Evolutionary conservation across 192 early-diverging fungal species (phyloP).

Genomic region (Spinellus fusiger): DNA sequence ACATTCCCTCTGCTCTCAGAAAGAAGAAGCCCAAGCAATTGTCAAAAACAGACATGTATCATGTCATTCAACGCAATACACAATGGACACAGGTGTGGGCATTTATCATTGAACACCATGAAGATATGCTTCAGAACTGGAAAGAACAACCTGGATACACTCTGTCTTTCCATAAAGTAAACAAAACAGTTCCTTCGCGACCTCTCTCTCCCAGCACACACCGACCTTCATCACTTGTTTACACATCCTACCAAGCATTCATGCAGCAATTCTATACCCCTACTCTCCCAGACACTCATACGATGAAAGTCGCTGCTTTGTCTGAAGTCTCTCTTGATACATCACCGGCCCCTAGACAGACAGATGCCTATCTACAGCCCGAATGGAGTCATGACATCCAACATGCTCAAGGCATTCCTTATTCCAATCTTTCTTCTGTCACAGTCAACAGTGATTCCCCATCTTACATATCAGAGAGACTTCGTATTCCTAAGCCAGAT

Average conservation of each 20-base stretch:
- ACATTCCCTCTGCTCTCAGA: not conserved
- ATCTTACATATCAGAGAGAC: too few relatives aligned
- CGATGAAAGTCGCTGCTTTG: too few relatives aligned
- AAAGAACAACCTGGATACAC: not conserved
- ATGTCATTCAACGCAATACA: constrained; percentile 7
- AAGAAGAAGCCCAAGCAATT: not conserved
- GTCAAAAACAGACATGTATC: constrained; percentile 1
- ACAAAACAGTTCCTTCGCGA: not conserved
- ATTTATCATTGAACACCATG: constrained; percentile 20
- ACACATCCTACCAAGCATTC: not conserved
- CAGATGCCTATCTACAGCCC: too few relatives aligned
- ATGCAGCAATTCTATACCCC: not conserved
- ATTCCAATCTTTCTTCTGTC: too few relatives aligned
- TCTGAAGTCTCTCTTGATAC: too few relatives aligned
- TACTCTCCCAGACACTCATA: too few relatives aligned
- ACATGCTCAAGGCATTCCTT: too few relatives aligned
- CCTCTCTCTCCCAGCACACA: not conserved
- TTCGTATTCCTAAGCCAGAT: too few relatives aligned
- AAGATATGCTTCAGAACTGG: constrained; percentile 1
- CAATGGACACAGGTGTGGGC: constrained; percentile 25
- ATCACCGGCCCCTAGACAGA: too few relatives aligned
- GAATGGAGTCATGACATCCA: too few relatives aligned
- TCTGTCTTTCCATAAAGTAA: not conserved
- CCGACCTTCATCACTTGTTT: not conserved
- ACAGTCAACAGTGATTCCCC: too few relatives aligned